A percentile compares a stretch with the other conserved stretches of the same genome.
These are phyloP conservation scores for Crinitomyces ghanaensis DNA, from an alignment of 805 yeast genomes.

Conservation along the genomic window DNA sequence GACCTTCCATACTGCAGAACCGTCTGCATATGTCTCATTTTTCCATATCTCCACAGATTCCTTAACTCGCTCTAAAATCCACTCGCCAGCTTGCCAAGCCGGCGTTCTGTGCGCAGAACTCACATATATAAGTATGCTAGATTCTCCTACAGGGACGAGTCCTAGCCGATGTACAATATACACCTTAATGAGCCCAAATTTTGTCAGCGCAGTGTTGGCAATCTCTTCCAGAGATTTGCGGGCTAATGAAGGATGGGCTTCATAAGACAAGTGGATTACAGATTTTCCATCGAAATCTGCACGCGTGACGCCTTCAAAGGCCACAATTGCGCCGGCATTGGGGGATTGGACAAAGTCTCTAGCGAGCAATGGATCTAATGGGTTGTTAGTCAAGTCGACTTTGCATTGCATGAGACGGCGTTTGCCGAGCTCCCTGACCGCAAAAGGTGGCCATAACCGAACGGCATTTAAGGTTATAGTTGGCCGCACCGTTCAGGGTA, in stretches of 20 bases:
- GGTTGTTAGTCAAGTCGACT: constrained; percentile 5
- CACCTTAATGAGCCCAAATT: constrained; percentile 24
- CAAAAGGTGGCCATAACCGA: too few relatives aligned
- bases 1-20: constrained; percentile 33
- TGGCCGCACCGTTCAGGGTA: too few relatives aligned
- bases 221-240: constrained; percentile 27
- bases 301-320: constrained; percentile 42
- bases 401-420: too few relatives aligned
- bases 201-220: constrained; percentile 24
- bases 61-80: constrained; percentile 36
- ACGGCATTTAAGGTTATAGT: too few relatives aligned
- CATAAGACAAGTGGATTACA: constrained; percentile 34
- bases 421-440: too few relatives aligned
- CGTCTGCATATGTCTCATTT: constrained; percentile 34
- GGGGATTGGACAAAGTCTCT: constrained; percentile 33
- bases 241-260: constrained; percentile 36
- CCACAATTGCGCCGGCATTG: constrained; percentile 37
- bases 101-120: constrained; percentile 36
- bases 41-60: constrained; percentile 41
- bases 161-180: constrained; percentile 38
- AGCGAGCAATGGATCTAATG: constrained; percentile 12
- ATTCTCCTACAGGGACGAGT: constrained; percentile 36
- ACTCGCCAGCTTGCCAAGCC: constrained; percentile 37
- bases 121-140: constrained; percentile 35
- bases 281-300: constrained; percentile 32